Evolutionary conservation across 495 filamentous ascomycete genomes (phyloP).

Genomic region (Penicillium desertorum): DNA sequence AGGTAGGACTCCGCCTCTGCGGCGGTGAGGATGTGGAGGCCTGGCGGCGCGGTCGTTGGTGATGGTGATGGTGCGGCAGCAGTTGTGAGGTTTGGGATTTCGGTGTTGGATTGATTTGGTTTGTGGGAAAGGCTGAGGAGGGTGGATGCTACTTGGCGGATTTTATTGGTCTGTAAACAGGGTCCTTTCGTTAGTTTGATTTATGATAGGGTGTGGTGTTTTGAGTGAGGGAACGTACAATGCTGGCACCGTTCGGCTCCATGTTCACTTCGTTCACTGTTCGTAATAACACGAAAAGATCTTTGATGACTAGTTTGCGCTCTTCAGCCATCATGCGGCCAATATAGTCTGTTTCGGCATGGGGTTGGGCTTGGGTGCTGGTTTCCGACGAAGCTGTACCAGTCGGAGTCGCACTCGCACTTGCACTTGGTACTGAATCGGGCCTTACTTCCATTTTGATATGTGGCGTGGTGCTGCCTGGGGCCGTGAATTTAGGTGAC

Average conservation of each 20-base stretch:
- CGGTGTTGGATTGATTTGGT: constrained; percentile 10
- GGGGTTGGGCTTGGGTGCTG: constrained; percentile 16
- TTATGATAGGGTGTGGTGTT: background rate
- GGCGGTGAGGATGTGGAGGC: constrained; percentile 36
- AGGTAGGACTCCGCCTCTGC: constrained; percentile 63
- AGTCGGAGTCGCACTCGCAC: background rate
- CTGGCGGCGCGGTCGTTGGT: constrained; percentile 17
- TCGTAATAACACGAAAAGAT: constrained; percentile 65
- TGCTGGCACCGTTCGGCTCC: constrained; percentile 75
- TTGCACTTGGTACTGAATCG: background rate
- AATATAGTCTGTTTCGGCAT: constrained; percentile 46
- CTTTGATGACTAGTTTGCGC: constrained; percentile 71
- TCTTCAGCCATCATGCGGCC: constrained; percentile 62
- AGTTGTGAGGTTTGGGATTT: constrained; percentile 15
- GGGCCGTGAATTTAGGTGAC: constrained; percentile 24
- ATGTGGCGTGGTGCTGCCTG: constrained; percentile 14
- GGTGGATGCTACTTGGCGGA: constrained; percentile 74
- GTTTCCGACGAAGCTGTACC: constrained; percentile 4
- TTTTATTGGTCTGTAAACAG: constrained; percentile 53
- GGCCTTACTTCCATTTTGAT: constrained; percentile 22
- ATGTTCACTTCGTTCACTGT: constrained; percentile 76
- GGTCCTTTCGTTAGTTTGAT: constrained; percentile 6
- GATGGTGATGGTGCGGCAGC: constrained; percentile 13
- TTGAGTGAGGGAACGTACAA: constrained; percentile 45
- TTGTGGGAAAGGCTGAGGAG: constrained; percentile 60